Percentiles rank a stretch among this genome's conserved stretches.
Evolutionary conservation across 768 basidiomycete genomes (phyloP).

Genomic region (Pleurotus platypus): DNA sequence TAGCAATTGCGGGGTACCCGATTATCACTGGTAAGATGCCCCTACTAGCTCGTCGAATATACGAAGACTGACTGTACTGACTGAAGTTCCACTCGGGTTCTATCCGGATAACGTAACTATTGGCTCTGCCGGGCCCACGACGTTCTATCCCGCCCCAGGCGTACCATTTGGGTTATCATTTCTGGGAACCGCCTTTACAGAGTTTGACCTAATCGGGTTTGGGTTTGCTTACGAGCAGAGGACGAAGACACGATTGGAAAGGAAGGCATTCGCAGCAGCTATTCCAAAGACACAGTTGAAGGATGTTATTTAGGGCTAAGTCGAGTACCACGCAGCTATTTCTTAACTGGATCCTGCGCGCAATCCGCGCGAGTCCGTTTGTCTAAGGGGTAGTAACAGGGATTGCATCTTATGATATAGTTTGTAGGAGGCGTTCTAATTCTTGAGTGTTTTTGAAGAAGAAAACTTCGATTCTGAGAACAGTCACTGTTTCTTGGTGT

Average conservation of each 20-base stretch:
- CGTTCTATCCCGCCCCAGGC: slow-evolving; percentile 49
- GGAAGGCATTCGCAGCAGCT: slow-evolving; percentile 47
- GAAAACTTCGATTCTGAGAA: too few species aligned
- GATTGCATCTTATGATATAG: too few species aligned
- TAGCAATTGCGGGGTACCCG: slow-evolving; percentile 63
- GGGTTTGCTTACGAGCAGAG: slow-evolving; percentile 67
- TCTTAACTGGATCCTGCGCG: too few species aligned
- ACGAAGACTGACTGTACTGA: slow-evolving; percentile 41
- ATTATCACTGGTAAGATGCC: slow-evolving; percentile 22
- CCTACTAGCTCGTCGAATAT: background rate
- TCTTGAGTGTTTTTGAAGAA: too few species aligned
- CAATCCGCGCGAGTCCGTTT: too few species aligned
- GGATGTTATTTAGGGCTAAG: background rate
- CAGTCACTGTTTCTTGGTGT: too few species aligned
- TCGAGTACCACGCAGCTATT: background rate
- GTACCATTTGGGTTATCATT: slow-evolving; percentile 63
- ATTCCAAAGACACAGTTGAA: slow-evolving; percentile 39
- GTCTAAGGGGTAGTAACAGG: too few species aligned
- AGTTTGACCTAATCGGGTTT: slow-evolving; percentile 51
- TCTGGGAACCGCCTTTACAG: slow-evolving; percentile 59
- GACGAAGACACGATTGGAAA: slow-evolving; percentile 47
- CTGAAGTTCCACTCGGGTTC: slow-evolving; percentile 56
- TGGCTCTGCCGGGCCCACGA: slow-evolving; percentile 31
- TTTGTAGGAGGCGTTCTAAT: too few species aligned
- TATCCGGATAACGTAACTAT: slow-evolving; percentile 44